phyloP scores from a whole-genome alignment of 805 yeast genomes.

The Yarrowia deformans region DNA sequence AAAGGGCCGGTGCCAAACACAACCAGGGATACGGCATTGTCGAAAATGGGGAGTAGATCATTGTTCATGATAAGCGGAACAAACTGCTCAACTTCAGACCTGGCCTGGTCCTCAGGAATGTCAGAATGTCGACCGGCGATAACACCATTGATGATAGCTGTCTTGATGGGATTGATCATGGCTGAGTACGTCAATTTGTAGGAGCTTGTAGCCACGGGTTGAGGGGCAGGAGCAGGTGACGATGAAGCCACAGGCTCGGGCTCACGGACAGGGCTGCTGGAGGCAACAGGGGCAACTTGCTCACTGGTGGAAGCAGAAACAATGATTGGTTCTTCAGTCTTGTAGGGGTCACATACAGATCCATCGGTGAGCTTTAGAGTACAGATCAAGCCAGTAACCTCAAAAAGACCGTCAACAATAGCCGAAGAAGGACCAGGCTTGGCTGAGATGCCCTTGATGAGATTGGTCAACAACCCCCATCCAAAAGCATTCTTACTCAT shows the following conservation, averaged over 20 bases:
- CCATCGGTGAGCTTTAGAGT: neutral
- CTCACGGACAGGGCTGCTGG: neutral
- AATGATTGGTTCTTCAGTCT: too few species aligned
- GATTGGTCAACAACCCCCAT: neutral
- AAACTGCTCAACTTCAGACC: neutral
- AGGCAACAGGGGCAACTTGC: neutral
- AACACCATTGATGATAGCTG: neutral
- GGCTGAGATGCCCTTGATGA: neutral
- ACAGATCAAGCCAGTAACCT: neutral
- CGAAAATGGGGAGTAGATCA: neutral
- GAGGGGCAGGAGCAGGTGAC: too few species aligned
- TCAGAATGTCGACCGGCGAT: neutral
- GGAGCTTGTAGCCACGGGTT: too few species aligned
- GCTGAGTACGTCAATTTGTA: too few species aligned
- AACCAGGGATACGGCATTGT: neutral
- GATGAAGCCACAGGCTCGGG: too few species aligned
- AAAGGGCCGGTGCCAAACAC: neutral
- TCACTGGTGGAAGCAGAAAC: neutral
- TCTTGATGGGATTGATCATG: neutral
- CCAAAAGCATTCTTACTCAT: neutral
- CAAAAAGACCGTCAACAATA: neutral
- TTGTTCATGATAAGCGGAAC: slow-evolving; percentile 14
- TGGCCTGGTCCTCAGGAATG: neutral
- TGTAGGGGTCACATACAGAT: slow-evolving; percentile 4
- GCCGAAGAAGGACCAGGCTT: neutral